Evolutionary conservation across 495 filamentous ascomycete species (phyloP), one percentile per base, ranked within the genome.

Genomic region (Penicillium alfredii): DNA sequence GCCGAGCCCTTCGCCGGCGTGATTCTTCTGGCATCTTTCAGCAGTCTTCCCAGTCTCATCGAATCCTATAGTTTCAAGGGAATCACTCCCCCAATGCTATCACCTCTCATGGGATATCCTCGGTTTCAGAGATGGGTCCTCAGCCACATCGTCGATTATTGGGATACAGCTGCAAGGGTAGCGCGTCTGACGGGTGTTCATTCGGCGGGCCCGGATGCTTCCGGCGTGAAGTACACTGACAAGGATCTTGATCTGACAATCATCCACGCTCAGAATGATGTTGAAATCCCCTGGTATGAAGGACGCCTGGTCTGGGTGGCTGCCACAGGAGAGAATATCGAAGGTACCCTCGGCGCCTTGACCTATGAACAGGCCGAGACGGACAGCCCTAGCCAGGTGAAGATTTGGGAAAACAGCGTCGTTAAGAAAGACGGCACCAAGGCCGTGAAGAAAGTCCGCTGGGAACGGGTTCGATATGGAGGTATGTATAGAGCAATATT

Each of bases 11-110:
- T 90, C 78, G 59, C 83, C 55, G 86, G 84, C 22, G 66, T 94
- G 0, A 66, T 98, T 9, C 66, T 94, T 7, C 66, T 94, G 2
- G 81, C 89, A 0, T 77, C 78, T 0, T 98, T 96, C 61, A 82
- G 80, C 30, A 76, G 74, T 42, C 51, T 96, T 11, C 76, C 82
- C 0, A 74, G 67, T 7, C 71, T 98, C 18, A 69, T 94, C 36
- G 60, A 76, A 13, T 78, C 78, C 8, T 88, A 86, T 56, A 72
- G 78, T 22, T 71, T 90, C 27, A 80, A 71, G 14, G 92, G 92
- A 4, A 52, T 80, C 9, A 64, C 94, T 6, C 88, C 92, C 3
- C 88, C 92, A 6, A 63, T 94, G 16, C 72, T 96, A 11, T 77
- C 82, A 3, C 89, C 89, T 0, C 66, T 96, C 4, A 54, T 66